Evolutionary conservation across 257 asterid genomes (phyloP), one percentile per base, ranked within the genome.

Genomic region (Asclepias syriaca): DNA sequence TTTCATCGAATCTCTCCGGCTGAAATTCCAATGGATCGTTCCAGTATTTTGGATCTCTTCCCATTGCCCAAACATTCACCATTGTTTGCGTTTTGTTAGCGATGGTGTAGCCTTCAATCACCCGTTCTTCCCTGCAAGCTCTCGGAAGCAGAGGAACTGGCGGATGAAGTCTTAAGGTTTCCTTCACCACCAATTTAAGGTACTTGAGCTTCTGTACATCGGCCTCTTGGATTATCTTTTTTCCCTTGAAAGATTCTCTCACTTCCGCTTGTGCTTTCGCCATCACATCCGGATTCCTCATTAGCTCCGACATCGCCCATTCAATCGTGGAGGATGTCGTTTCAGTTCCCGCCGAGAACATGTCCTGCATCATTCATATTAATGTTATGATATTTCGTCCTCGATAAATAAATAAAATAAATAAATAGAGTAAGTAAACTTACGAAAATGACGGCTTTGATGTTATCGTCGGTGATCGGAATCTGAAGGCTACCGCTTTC

Each of bases 391-490:
- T 24, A 24, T 24, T 24, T 24, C 27, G 27, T 24, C 27, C 27
- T n/a, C n/a, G n/a, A n/a, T n/a, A n/a, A n/a, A 24, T 24, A 24
- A 24, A 24, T 24, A 24, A 24, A 24, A 24, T 24, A 24, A 24
- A 24, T 24, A 24, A 0, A 24, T 24, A 0, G 27, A 24, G 27
- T 0, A 24, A 24, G 27, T 0, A 24, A 24, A 40, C 81, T 76
- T 70, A 81, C 82, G 8, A 74, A 74, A 9, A 84, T 69, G 58
- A 84, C 45, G 0, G 85, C 87, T 74, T 78, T 84, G 77, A 81
- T 77, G 78, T 68, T 84, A 54, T 79, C 48, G 6, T 57, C 48
- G 0, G 82, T 76, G 5, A 84, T 53, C 0, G 85, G 85, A 40
- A 76, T 67, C 6, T 76, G 10, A 2, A 77, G 79, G 46, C 68